A percentile compares a stretch with the other conserved stretches of the same genome.
phyloP scores from a whole-genome alignment of 768 basidiomycete genomes.

The Rhizopogon salebrosus region DNA sequence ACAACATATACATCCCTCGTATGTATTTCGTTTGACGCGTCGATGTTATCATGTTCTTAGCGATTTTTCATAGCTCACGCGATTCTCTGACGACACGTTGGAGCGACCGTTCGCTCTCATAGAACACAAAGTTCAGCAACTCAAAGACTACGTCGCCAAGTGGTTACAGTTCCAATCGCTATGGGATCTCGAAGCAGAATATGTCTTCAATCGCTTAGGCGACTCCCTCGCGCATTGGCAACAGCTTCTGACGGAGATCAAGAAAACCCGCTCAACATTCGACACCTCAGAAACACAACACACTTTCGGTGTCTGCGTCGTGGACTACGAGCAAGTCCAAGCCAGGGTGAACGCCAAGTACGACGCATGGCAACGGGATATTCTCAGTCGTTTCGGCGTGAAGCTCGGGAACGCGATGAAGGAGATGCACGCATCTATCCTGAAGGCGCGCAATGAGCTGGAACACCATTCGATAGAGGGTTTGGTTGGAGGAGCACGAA shows the following conservation, averaged over 20 bases:
- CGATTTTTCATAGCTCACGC: conserved; percentile 51
- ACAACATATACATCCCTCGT: conserved; percentile 82
- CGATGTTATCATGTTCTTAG: conserved; percentile 5
- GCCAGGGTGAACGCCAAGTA: conserved; percentile 97
- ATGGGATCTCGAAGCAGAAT: conserved; percentile 97
- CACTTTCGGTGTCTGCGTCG: conserved; percentile 87
- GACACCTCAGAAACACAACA: conserved; percentile 94
- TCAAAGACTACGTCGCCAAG: conserved; percentile 89
- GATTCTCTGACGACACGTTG: conserved; percentile 67
- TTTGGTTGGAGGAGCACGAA: conserved; percentile 46
- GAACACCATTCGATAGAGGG: conserved; percentile 97
- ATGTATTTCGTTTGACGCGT: conserved; percentile 15
- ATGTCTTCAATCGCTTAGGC: conserved; percentile 92
- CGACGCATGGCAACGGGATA: conserved; percentile 96
- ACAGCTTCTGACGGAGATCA: conserved; percentile 93
- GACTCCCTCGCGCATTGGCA: conserved; percentile 95
- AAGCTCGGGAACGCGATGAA: conserved; percentile 96
- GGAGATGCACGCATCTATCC: conserved; percentile 90
- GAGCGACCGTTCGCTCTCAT: conserved; percentile 81
- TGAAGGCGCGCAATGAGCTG: conserved; percentile 91
- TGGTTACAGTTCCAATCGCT: conserved; percentile 99
- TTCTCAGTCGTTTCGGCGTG: conserved; percentile 84
- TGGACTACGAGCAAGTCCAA: conserved; percentile 98
- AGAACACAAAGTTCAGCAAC: conserved; percentile 80
- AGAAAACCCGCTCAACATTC: conserved; percentile 92